Evolutionary conservation across 306 rosid genomes (phyloP).

Genomic region (Ochetophila trinervis): DNA sequence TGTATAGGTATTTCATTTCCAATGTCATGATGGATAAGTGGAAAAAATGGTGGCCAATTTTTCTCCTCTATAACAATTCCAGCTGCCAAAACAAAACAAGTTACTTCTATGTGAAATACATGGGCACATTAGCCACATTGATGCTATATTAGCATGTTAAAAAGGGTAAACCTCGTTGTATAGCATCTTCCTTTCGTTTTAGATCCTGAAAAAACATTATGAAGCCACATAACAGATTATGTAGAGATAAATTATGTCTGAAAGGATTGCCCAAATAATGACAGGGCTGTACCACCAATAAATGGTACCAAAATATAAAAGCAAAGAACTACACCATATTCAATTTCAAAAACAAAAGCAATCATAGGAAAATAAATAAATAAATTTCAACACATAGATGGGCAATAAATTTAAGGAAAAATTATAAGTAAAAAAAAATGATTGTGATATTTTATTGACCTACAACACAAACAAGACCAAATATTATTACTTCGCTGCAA

Average conservation of each 20-base stretch:
- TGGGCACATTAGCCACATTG: conserved; percentile 1
- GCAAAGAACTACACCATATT: not conserved
- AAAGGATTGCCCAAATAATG: conserved; percentile 15
- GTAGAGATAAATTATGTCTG: not conserved
- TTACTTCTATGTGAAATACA: conserved; percentile 3
- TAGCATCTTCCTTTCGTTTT: conserved; percentile 78
- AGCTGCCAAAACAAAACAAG: conserved; percentile 48
- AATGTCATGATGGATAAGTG: conserved; percentile 93
- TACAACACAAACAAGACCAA: not conserved
- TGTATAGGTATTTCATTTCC: conserved; percentile 86
- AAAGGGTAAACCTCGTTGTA: conserved; percentile 57
- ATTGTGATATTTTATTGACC: conserved; percentile 13
- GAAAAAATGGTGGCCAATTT: conserved; percentile 92
- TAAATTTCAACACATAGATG: not conserved
- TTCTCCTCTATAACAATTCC: conserved; percentile 80
- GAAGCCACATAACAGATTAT: conserved; percentile 22
- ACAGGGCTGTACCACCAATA: conserved; percentile 1
- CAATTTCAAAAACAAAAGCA: not conserved
- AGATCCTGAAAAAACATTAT: conserved; percentile 56
- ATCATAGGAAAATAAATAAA: not conserved
- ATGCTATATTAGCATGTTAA: conserved; percentile 21
- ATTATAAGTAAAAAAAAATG: not conserved
- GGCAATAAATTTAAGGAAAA: not conserved
- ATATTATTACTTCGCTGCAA: not conserved
- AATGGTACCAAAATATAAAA: not conserved